Evolutionary conservation across 164 flowering plant genomes (phyloP).

Genomic region (Houttuynia cordata): DNA sequence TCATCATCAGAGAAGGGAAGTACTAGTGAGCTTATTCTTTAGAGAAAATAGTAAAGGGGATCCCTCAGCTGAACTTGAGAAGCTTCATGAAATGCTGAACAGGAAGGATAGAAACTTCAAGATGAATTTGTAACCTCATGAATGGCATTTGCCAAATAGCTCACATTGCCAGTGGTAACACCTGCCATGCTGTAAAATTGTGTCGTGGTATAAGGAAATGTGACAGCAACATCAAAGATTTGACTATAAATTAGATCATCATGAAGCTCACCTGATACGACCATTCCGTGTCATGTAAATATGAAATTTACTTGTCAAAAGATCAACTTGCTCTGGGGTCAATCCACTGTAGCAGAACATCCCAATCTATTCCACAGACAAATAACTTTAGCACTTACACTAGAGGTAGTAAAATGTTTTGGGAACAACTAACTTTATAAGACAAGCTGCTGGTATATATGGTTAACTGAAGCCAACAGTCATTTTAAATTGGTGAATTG

Average conservation of each 20-base stretch:
- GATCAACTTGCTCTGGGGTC: constrained; percentile 94
- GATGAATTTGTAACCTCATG: constrained; percentile 70
- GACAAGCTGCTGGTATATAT: neutral
- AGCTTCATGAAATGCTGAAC: too few species aligned
- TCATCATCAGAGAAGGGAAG: too few species aligned
- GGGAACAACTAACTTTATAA: neutral
- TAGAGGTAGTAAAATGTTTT: too few species aligned
- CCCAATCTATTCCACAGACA: constrained; percentile 52
- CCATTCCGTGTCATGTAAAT: constrained; percentile 97
- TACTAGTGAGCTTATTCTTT: too few species aligned
- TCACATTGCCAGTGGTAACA: constrained; percentile 82
- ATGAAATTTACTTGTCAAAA: constrained; percentile 68
- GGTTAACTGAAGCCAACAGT: neutral
- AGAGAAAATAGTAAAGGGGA: too few species aligned
- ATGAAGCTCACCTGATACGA: constrained; percentile 63
- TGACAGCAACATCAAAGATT: neutral
- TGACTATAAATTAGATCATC: neutral
- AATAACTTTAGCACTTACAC: neutral
- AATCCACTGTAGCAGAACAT: constrained; percentile 97
- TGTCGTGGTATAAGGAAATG: neutral
- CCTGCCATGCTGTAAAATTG: constrained; percentile 76
- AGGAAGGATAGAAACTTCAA: too few species aligned
- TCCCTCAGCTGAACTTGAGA: too few species aligned
- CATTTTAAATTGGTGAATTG: too few species aligned
- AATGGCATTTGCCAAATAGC: constrained; percentile 86